Conservation (phyloP, 441 rosid genomes). For the Geranium incanum region DNA sequence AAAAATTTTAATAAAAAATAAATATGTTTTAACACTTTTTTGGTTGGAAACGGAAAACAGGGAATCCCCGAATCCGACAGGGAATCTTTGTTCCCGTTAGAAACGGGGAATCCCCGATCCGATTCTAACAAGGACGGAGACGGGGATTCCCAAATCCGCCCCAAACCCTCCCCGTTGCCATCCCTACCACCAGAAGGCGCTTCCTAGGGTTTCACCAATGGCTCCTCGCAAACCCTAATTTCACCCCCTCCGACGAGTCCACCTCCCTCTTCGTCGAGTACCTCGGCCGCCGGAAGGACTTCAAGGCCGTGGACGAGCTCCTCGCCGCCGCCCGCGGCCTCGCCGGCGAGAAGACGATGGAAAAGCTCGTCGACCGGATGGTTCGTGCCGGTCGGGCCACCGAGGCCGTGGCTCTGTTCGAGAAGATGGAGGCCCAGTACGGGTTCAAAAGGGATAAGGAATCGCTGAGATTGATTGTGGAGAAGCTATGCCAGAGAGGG, state of each 20-base stretch:
- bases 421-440: slow-evolving; percentile 69
- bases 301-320: slow-evolving; percentile 63
- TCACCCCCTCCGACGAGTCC: slow-evolving; percentile 63
- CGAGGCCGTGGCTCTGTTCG: slow-evolving; percentile 59
- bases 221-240: slow-evolving; percentile 31
- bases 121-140: too few relatives aligned
- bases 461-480: slow-evolving; percentile 48
- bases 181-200: too few relatives aligned
- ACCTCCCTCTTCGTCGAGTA: slow-evolving; percentile 63
- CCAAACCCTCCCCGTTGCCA: too few relatives aligned
- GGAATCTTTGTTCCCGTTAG: too few relatives aligned
- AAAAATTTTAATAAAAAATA: too few relatives aligned
- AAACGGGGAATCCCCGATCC: too few relatives aligned
- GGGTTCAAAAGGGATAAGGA: slow-evolving; percentile 66
- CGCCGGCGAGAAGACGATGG: slow-evolving; percentile 42
- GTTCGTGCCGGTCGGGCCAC: slow-evolving; percentile 68
- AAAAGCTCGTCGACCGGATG: slow-evolving; percentile 54
- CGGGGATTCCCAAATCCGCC: too few relatives aligned
- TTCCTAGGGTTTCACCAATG: too few relatives aligned
- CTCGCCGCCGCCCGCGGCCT: slow-evolving; percentile 42
- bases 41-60: too few relatives aligned
- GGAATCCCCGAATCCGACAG: too few relatives aligned
- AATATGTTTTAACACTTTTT: too few relatives aligned
- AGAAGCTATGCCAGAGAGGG: slow-evolving; percentile 59
- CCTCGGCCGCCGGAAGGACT: slow-evolving; percentile 81